Evolutionary conservation across 768 basidiomycete species (phyloP), one percentile per base, ranked within the genome.

Genomic region (Leccinum barrowsii): DNA sequence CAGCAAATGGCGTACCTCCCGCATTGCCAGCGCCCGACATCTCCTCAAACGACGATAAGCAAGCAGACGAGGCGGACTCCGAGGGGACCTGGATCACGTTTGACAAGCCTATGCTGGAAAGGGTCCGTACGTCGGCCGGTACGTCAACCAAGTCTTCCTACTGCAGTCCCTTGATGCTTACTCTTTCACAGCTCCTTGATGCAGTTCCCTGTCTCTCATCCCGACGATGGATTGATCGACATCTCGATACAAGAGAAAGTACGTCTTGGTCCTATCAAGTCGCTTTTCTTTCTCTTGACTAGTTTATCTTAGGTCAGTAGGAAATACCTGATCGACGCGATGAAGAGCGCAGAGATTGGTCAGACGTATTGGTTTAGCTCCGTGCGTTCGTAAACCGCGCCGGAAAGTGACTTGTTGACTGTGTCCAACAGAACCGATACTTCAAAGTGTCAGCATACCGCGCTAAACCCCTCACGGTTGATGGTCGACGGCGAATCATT

Each of bases 181-280:
- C 19, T 7, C 52, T 59, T 30, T 42, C 17, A 59, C 53, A 87
- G 87, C n/a, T 86, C 89, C 57, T 78, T 88, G 37, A 87, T 93
- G 86, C 84, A 90, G 24, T 94, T 93, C 67, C 92, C 91, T 0
- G 85, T 90, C 3, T 90, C 90, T 21, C 69, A 87, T 52, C 88
- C 90, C 0, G 83, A 89, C 58, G 90, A 94, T 65, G 90, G 91
- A 0, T 70, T 85, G 34, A 85, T 94, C 54, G 92, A 93, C 64
- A 70, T 94, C 44, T 80, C 82, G 47, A 77, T 81, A 40, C 85
- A 92, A 76, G 80, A 83, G 55, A 62, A 77, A 57, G 92, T 89
- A 65, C 42, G 83, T 55, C 12, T 48, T 46, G 19, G 52, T 49
- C 13, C 17, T 12, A 17, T 7, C 7, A 10, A 34, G 15, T 54